Conservation (phyloP, 164 flowering plant species). For the Piper betle region DNA sequence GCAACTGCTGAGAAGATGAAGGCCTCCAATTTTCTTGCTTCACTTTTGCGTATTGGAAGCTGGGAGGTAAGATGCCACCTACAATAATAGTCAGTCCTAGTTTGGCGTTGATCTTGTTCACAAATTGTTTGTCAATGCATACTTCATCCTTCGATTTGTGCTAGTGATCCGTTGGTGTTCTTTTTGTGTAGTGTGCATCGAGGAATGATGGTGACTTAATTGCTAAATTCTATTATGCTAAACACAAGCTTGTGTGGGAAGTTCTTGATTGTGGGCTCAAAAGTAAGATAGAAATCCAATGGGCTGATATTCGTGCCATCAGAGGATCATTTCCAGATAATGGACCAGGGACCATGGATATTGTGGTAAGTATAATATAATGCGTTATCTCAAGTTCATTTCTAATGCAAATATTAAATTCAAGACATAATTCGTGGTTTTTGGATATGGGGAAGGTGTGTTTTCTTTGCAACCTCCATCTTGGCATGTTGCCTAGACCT, state of each 20-base stretch:
- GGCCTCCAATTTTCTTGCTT: constrained; percentile 74
- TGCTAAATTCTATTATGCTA: constrained; percentile 74
- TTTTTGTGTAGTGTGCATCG: constrained; percentile 40
- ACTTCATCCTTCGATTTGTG: background rate
- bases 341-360: constrained; percentile 47
- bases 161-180: background rate
- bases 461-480: no score
- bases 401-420: background rate
- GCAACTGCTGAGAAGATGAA: constrained; percentile 44
- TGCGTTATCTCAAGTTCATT: background rate
- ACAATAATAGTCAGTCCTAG: no score
- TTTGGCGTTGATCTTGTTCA: background rate
- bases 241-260: constrained; percentile 89
- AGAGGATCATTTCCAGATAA: constrained; percentile 53
- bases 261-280: constrained; percentile 75
- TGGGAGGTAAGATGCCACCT: constrained; percentile 51
- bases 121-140: background rate
- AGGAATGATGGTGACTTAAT: constrained; percentile 80
- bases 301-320: constrained; percentile 68
- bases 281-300: constrained; percentile 80
- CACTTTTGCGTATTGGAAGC: constrained; percentile 45
- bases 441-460: no score
- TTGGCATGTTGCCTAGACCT: no score
- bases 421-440: no score
- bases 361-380: constrained; percentile 49